Evolutionary conservation across 2,329 filamentous ascomycete species (phyloP).

Genomic region (Pseudohalonectria lignicola): DNA sequence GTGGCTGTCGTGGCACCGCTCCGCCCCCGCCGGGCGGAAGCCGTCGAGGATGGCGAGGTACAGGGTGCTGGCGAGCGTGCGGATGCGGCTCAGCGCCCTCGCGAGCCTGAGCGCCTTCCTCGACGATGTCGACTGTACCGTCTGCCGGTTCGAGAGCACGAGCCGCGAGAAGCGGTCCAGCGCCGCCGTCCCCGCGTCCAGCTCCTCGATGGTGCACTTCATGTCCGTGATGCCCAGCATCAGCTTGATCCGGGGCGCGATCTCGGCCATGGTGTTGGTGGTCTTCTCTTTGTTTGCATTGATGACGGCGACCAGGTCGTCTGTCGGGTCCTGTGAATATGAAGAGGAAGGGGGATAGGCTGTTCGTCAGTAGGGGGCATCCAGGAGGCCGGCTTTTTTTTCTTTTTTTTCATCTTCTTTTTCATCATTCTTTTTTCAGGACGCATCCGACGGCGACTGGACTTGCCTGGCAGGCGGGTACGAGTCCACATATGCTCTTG

Average conservation of each 20-base stretch:
- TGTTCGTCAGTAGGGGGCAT: too few relatives aligned
- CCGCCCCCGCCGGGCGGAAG: too few relatives aligned
- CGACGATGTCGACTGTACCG: neutral
- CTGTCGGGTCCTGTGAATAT: neutral
- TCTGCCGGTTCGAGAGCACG: conserved; percentile 1
- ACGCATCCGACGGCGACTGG: too few relatives aligned
- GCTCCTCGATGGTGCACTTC: conserved; percentile 3
- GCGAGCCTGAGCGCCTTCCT: neutral
- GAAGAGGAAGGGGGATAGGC: too few relatives aligned
- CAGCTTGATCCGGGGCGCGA: conserved; percentile 1
- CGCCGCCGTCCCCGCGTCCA: neutral
- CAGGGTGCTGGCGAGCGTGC: too few relatives aligned
- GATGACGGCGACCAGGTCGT: conserved; percentile 3
- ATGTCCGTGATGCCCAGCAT: neutral
- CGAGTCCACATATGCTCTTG: conserved; percentile 2
- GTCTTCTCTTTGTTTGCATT: conserved; percentile 3
- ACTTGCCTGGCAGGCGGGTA: too few relatives aligned
- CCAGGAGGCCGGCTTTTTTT: too few relatives aligned
- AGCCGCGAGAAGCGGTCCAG: neutral
- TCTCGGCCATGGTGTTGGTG: neutral
- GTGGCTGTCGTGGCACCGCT: too few relatives aligned
- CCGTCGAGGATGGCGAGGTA: too few relatives aligned
- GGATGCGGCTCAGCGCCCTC: too few relatives aligned
- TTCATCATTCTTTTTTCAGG: too few relatives aligned
- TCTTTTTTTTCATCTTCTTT: too few relatives aligned